These are phyloP conservation scores for Fraxinus floribunda DNA, from an alignment of 305 asterid species.

Conservation along the genomic window DNA sequence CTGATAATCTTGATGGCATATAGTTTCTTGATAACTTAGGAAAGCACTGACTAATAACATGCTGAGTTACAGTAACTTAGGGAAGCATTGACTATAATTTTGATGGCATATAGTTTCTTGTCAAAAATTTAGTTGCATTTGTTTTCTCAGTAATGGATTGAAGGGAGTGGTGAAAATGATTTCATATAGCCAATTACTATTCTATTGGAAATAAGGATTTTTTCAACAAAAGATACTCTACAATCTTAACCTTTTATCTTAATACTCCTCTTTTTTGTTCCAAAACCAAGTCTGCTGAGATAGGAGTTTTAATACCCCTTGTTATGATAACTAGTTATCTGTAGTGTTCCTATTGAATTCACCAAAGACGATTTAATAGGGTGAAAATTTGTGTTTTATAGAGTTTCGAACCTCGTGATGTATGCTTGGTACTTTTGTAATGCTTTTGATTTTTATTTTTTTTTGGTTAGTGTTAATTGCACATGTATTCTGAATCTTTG, in stretches of 20 bases:
- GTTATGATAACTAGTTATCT: neutral
- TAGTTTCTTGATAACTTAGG: no score
- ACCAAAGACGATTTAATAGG: neutral
- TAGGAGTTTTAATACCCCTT: neutral
- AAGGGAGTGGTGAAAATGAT: neutral
- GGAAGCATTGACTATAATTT: no score
- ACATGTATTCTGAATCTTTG: conserved; percentile 15
- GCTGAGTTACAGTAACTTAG: no score
- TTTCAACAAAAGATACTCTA: neutral
- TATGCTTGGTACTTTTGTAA: conserved; percentile 1
- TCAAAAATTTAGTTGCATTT: neutral
- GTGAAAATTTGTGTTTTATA: conserved; percentile 13
- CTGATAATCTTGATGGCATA: no score
- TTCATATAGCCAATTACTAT: neutral
- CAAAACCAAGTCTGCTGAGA: neutral
- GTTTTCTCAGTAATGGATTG: neutral
- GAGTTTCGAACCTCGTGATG: neutral
- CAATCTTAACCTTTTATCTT: neutral
- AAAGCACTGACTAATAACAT: no score
- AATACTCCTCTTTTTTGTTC: neutral
- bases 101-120: no score
- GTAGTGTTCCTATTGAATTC: conserved; percentile 4
- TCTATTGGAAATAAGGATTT: neutral
- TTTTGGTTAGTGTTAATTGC: neutral
- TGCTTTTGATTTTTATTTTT: neutral